Evolutionary conservation across 345 rosid genomes (phyloP), one percentile per base, ranked within the genome.

Genomic region (Gossypium sturtianum): DNA sequence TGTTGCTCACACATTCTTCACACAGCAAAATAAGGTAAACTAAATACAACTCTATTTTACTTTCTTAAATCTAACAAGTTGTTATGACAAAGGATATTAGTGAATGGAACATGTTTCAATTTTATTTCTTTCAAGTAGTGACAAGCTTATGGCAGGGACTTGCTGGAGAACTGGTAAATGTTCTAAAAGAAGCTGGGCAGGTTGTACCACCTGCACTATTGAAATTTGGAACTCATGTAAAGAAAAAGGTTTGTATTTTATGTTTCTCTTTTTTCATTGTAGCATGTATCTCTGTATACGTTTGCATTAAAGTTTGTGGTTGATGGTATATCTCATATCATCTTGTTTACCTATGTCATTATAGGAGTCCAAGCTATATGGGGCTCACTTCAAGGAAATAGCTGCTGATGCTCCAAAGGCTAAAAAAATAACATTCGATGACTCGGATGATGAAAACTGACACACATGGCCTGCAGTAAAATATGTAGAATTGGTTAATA

Each of bases 201-300:
- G 76, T 87, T 13, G 97, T 95, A 75, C 99, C 99, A 2, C 82
- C 77, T 73, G 89, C 86, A 68, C 93, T 93, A 75, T 75, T 88
- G 85, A 95, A 93, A 77, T 95, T 95, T 56, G 98, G 97, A 52
- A 91, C 98, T 75, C 98, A 95, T 78, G 98, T 93, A 49, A 95
- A 93, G 91, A 93, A 93, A 74, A 93, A 93, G 97, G 98, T 92
- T 19, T 19, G 67, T 12, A 9, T 67, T 76, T 60, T 47, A 43
- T 9, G 62, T 9, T 10, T 12, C 7, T 13, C 48, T 22, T 7
- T 61, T 54, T 45, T 9, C 23, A 34, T 34, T 34, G 41, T 34
- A 34, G 22, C 43, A 15, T 56, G 59, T 19, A 43, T 66, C 19
- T 9, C 22, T 38, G 19, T 34, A 12, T 10, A 13, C 13, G 23